Evolutionary conservation across 441 rosid species (phyloP).

Genomic region (Jatropha podagrica): DNA sequence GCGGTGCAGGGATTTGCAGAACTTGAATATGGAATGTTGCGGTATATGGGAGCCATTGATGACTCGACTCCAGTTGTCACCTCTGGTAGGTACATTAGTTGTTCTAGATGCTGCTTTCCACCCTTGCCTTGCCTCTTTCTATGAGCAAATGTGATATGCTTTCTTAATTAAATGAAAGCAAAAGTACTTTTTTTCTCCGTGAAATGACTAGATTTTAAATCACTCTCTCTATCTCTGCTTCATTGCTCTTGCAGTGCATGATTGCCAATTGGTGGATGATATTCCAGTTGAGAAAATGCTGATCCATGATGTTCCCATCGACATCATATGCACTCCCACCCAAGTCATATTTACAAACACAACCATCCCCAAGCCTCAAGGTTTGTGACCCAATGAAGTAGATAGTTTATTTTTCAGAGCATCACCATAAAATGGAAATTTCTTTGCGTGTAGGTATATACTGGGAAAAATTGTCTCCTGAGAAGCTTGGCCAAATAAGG

Average conservation of each 20-base stretch:
- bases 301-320: constrained; percentile 90
- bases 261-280: constrained; percentile 80
- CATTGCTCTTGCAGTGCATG: constrained; percentile 58
- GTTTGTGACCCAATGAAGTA: constrained; percentile 32
- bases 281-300: constrained; percentile 74
- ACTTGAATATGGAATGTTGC: constrained; percentile 90
- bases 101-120: not conserved
- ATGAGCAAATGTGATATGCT: not conserved
- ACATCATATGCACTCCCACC: constrained; percentile 77
- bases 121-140: not conserved
- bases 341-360: constrained; percentile 52
- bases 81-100: constrained; percentile 44
- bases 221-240: not conserved
- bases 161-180: not conserved
- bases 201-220: not conserved
- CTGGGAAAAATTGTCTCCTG: constrained; percentile 83
- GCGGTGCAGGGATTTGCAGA: constrained; percentile 83
- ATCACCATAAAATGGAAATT: not conserved
- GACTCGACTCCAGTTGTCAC: constrained; percentile 80
- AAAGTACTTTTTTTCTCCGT: not conserved
- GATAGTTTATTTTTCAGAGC: not conserved
- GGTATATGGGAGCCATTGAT: constrained; percentile 88
- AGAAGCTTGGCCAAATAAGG: constrained; percentile 75
- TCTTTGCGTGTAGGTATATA: constrained; percentile 54
- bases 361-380: constrained; percentile 76